phyloP scores from a whole-genome alignment of 805 yeast species.

The Candida xiaguanensis region DNA sequence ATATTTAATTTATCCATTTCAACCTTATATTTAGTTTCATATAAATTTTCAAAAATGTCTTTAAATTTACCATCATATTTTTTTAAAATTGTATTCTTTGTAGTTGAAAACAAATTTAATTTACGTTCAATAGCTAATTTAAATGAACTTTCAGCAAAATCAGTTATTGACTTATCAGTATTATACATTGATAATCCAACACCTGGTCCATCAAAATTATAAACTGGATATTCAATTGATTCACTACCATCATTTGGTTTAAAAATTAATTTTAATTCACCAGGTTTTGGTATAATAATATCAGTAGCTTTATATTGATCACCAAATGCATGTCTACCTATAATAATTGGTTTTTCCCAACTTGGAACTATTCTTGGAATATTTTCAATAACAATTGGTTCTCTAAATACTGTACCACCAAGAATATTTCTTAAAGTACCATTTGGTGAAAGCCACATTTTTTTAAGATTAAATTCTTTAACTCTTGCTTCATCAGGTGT shows the following conservation, averaged over 20 bases:
- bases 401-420: constrained; percentile 96
- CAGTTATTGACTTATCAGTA: constrained; percentile 85
- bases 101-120: constrained; percentile 79
- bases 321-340: constrained; percentile 97
- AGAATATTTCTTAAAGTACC: constrained; percentile 94
- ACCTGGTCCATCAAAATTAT: constrained; percentile 65
- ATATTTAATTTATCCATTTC: constrained; percentile 77
- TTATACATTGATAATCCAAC: constrained; percentile 94
- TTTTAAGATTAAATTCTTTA: constrained; percentile 81
- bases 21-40: constrained; percentile 62
- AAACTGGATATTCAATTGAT: constrained; percentile 57
- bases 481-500: constrained; percentile 98
- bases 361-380: constrained; percentile 87
- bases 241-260: constrained; percentile 65
- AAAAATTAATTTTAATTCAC: constrained; percentile 73
- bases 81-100: constrained; percentile 93
- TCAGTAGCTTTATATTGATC: constrained; percentile 96
- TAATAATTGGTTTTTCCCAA: constrained; percentile 94
- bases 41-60: constrained; percentile 83
- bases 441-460: constrained; percentile 97
- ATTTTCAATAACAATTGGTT: constrained; percentile 86
- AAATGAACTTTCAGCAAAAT: constrained; percentile 92
- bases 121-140: constrained; percentile 77
- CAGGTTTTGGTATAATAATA: constrained; percentile 72
- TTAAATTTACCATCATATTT: constrained; percentile 93